Evolutionary conservation across 192 early-diverging fungal genomes (phyloP).

Genomic region (Coemansia sp.): DNA sequence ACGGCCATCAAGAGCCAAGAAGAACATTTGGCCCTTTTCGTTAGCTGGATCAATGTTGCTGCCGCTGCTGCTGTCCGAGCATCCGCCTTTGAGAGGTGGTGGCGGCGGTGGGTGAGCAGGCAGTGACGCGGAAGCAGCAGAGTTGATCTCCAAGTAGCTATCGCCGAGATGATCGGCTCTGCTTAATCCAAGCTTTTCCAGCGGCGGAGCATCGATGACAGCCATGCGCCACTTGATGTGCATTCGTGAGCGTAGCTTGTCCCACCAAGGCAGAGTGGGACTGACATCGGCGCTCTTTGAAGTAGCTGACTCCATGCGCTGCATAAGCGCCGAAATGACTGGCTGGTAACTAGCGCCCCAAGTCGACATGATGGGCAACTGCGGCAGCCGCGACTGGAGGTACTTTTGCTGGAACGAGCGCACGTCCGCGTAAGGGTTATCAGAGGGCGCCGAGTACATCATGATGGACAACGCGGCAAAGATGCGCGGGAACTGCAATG

Average conservation of each 20-base stretch:
- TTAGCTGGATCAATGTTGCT: not conserved
- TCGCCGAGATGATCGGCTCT: not conserved
- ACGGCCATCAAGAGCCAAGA: constrained; percentile 51
- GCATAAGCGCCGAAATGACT: constrained; percentile 56
- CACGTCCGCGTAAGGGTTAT: constrained; percentile 3
- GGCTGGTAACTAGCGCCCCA: constrained; percentile 59
- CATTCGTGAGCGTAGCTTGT: constrained; percentile 55
- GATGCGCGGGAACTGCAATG: constrained; percentile 54
- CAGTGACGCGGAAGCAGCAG: not conserved
- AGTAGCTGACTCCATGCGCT: constrained; percentile 53
- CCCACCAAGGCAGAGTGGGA: constrained; percentile 59
- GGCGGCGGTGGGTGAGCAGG: not conserved
- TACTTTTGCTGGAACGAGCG: constrained; percentile 19
- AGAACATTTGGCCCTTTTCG: constrained; percentile 55
- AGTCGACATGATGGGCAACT: constrained; percentile 52
- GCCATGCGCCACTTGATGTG: constrained; percentile 51
- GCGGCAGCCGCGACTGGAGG: constrained; percentile 25
- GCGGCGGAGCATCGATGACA: constrained; percentile 35
- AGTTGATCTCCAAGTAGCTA: constrained; percentile 5
- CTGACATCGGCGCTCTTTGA: constrained; percentile 56
- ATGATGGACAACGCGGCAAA: constrained; percentile 46
- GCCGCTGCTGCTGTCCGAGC: not conserved
- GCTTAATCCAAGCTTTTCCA: not conserved
- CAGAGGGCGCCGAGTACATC: constrained; percentile 40
- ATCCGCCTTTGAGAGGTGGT: constrained; percentile 8